A percentile compares a stretch with the other conserved stretches of the same genome.
phyloP scores from a whole-genome alignment of 2,329 filamentous ascomycete species.

The Laburnicola sp. region DNA sequence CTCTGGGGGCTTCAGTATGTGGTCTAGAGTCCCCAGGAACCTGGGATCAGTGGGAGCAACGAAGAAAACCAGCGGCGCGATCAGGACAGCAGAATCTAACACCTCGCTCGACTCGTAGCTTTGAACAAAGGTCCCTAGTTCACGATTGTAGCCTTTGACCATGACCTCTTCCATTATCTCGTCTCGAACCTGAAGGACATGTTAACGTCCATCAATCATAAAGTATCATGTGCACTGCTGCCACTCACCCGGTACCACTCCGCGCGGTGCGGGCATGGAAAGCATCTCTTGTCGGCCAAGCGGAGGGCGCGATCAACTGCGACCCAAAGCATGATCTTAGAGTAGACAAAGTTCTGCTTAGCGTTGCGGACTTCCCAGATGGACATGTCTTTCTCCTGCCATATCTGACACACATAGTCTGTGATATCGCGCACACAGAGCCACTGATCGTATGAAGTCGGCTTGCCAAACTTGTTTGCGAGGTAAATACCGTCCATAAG shows the following conservation, averaged over 20 bases:
- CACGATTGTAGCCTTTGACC: conserved; percentile 74
- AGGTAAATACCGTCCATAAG: conserved; percentile 77
- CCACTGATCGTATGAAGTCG: conserved; percentile 75
- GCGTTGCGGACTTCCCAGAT: conserved; percentile 80
- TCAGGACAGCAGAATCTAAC: conserved; percentile 74
- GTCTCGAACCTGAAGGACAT: conserved; percentile 59
- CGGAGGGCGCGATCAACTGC: conserved; percentile 75
- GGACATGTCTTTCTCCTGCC: conserved; percentile 71
- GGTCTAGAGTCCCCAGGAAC: conserved; percentile 71
- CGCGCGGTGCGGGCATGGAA: conserved; percentile 70
- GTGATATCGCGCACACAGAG: conserved; percentile 67
- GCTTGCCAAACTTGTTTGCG: conserved; percentile 79
- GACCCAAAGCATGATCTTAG: conserved; percentile 84
- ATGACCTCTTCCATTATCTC: conserved; percentile 74
- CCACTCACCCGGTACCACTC: conserved; percentile 60
- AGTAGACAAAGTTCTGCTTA: conserved; percentile 78
- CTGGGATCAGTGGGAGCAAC: conserved; percentile 76
- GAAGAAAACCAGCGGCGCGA: conserved; percentile 79
- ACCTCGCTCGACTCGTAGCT: conserved; percentile 73
- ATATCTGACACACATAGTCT: conserved; percentile 71
- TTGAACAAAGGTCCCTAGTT: conserved; percentile 72
- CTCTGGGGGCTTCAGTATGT: conserved; percentile 71
- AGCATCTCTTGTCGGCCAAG: conserved; percentile 72
- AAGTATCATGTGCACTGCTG: no score
- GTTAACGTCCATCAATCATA: background rate